These are phyloP conservation scores for Mikania micrantha DNA, from an alignment of 129 eudicot species.

Conservation along the genomic window DNA sequence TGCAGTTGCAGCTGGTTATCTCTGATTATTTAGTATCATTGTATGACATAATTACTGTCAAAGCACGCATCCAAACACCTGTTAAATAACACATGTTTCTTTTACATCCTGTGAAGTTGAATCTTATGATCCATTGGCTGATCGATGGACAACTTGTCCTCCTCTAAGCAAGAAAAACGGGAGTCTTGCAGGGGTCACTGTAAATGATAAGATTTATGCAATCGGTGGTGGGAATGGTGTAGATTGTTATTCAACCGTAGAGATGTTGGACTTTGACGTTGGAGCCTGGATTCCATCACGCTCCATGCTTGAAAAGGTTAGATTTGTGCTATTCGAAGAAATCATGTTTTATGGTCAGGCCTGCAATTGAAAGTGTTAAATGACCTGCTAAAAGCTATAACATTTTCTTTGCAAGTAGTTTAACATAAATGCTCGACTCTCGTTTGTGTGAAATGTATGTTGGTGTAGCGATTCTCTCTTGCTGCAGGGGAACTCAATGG, in stretches of 20 bases:
- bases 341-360: not conserved
- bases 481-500: conserved; percentile 73
- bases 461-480: conserved; percentile 64
- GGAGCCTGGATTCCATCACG: conserved; percentile 65
- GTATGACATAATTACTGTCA: not conserved
- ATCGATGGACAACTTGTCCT: conserved; percentile 59
- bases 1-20: not conserved
- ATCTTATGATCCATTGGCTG: conserved; percentile 40
- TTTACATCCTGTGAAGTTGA: conserved; percentile 43
- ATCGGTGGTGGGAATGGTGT: conserved; percentile 71
- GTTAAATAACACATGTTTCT: not conserved
- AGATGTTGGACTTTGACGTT: conserved; percentile 66
- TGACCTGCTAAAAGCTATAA: not conserved
- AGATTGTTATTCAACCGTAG: conserved; percentile 54
- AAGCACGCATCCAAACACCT: not conserved
- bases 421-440: not conserved
- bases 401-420: not conserved
- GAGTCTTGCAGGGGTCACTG: conserved; percentile 64
- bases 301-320: conserved; percentile 81
- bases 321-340: not conserved
- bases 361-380: not conserved
- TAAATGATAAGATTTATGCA: conserved; percentile 58
- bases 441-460: not conserved
- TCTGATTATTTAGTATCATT: not conserved
- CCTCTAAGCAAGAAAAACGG: conserved; percentile 53